A percentile compares a stretch with the other conserved stretches of the same genome.
Evolutionary conservation across 2,329 filamentous ascomycete species (phyloP).

Genomic region (Fusarium zealandicum): DNA sequence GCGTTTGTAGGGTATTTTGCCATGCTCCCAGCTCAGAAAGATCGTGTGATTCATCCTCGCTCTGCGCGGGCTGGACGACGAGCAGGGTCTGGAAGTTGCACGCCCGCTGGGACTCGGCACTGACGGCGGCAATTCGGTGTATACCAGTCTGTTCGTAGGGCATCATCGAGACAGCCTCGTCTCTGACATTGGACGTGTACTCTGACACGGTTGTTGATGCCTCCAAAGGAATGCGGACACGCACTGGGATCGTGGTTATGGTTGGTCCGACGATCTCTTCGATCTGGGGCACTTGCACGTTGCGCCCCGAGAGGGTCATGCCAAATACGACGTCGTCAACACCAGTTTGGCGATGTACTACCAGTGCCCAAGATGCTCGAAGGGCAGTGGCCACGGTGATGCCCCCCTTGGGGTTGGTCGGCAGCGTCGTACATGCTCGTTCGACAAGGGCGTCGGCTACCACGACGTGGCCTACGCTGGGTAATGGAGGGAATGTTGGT

Average conservation of each 20-base stretch:
- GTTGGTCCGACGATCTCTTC: slow-evolving; percentile 42
- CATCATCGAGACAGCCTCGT: not conserved
- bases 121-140: not conserved
- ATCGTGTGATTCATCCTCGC: not conserved
- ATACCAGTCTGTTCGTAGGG: not conserved
- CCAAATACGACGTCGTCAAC: slow-evolving; percentile 39
- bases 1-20: not conserved
- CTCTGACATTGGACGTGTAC: not conserved
- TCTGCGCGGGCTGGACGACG: not conserved
- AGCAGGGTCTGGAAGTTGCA: not conserved
- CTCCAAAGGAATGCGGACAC: slow-evolving; percentile 7
- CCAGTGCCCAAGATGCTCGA: slow-evolving; percentile 39
- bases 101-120: not conserved
- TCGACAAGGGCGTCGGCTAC: not conserved
- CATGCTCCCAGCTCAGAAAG: not conserved
- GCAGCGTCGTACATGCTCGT: not conserved
- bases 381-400: slow-evolving; percentile 30
- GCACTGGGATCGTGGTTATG: slow-evolving; percentile 43
- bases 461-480: not conserved
- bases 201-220: not conserved
- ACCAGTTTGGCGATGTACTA: slow-evolving; percentile 31
- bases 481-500: not conserved
- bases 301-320: slow-evolving; percentile 40
- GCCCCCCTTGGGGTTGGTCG: not conserved
- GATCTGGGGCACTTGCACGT: slow-evolving; percentile 38